Percentiles rank a stretch among this genome's conserved stretches.
These are phyloP conservation scores for Vitis riparia DNA, from an alignment of 164 flowering plant genomes.

Conservation along the genomic window DNA sequence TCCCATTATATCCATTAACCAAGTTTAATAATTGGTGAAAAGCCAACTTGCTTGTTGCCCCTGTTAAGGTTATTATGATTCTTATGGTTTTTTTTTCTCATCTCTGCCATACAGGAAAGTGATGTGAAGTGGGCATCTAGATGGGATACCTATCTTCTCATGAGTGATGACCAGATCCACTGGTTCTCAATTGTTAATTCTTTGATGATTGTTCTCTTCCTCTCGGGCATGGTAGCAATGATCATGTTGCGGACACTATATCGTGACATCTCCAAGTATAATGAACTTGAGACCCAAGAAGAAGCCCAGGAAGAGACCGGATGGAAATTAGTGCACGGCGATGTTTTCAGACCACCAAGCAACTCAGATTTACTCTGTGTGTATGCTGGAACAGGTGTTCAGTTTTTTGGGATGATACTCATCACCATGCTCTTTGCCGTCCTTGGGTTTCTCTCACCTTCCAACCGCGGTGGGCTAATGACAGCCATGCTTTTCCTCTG, in stretches of 20 bases:
- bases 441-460: constrained; percentile 71
- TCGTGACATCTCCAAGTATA: constrained; percentile 73
- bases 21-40: too few relatives aligned
- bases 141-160: constrained; percentile 75
- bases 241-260: constrained; percentile 80
- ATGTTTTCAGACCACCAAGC: constrained; percentile 64
- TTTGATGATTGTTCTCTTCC: constrained; percentile 77
- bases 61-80: background rate
- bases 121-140: constrained; percentile 80
- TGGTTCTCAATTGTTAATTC: constrained; percentile 83
- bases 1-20: too few relatives aligned
- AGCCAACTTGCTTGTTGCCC: too few relatives aligned
- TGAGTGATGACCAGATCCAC: constrained; percentile 73
- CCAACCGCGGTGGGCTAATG: constrained; percentile 73
- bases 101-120: constrained; percentile 44
- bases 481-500: constrained; percentile 70
- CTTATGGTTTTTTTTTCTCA: constrained; percentile 7
- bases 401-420: constrained; percentile 57
- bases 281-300: constrained; percentile 73
- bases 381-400: constrained; percentile 69
- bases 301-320: constrained; percentile 86
- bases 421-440: constrained; percentile 67
- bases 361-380: constrained; percentile 62
- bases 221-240: constrained; percentile 84
- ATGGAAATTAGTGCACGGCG: constrained; percentile 74